Conservation (phyloP, 352 stramenopile genomes). For the Phytophthora cactorum region DNA sequence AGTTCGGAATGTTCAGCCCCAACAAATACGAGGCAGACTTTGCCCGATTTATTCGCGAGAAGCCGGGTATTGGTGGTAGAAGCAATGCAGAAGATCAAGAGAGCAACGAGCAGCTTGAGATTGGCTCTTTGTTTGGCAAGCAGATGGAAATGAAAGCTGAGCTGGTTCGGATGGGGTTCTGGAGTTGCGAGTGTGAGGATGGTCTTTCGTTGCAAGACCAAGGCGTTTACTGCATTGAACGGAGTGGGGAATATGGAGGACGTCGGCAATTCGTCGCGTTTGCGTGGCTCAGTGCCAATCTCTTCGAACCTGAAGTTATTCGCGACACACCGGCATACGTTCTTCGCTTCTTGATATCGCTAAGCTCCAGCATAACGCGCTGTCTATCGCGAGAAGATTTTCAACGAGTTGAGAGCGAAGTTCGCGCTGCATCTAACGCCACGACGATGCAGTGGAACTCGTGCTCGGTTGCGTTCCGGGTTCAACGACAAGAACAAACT, state of each 20-base stretch:
- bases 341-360: conserved; percentile 49
- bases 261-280: conserved; percentile 51
- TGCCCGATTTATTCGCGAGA: conserved; percentile 34
- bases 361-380: conserved; percentile 32
- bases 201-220: conserved; percentile 38
- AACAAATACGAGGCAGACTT: background rate
- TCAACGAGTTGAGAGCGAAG: conserved; percentile 15
- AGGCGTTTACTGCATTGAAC: conserved; percentile 57
- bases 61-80: conserved; percentile 28
- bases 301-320: conserved; percentile 46
- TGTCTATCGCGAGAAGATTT: conserved; percentile 31
- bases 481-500: conserved; percentile 48
- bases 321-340: conserved; percentile 63
- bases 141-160: conserved; percentile 53
- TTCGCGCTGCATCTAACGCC: conserved; percentile 1
- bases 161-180: conserved; percentile 41
- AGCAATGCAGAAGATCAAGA: background rate
- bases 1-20: conserved; percentile 19
- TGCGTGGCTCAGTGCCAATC: conserved; percentile 43
- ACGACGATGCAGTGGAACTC: conserved; percentile 24
- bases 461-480: conserved; percentile 42
- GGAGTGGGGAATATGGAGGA: background rate
- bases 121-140: conserved; percentile 63
- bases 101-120: conserved; percentile 21
- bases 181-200: conserved; percentile 37